Base-by-base conservation (phyloP, 805 yeast species). In the Yamadazyma sp. region DNA sequence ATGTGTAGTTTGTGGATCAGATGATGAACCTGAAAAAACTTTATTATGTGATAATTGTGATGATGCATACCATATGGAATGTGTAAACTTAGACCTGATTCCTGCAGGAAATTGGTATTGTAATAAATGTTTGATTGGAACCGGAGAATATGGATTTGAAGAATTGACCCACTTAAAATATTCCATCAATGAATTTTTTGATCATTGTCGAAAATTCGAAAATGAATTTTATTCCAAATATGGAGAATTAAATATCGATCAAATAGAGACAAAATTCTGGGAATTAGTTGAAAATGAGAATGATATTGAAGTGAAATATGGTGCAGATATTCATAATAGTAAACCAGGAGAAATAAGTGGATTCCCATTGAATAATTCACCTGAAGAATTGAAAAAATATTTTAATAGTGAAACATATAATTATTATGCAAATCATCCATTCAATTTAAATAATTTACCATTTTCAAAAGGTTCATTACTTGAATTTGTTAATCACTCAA, bases 101-200 rank as follows among this genome's bases (percentile, higher is more conserved):
- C 88, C 89, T 0, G 52, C 65, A 17, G 75, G 75, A 8, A 73
- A 68, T 12, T 89, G 96, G 95, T 81, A 72, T 51, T 89, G 98
- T 56, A 82, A 82, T 32, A 74, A 73, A 38, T 89, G 98, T 57
- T 63, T 89, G n/a, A 68, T 83, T 10, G 96, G 95, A 0, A 82
- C 86, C 26, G 91, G 93, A 1, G 88, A 80, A 44, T 89, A 86
- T 51, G 95, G 95, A 0, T 89, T 91, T 55, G 89, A 83, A 44
- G 93, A 84, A 44, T 58, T 58, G 22, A 65, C 69, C 1, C 73
- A 79, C 1, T 53, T 65, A 13, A 61, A 65, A 27, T 81, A 82
- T 50, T 65, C 81, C 0, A 58, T 86, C 11, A 56, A 62, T 0
- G 80, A 82, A 38, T 89, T 88, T 55, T 70, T 74, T 43, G 55